Evolutionary conservation across 768 basidiomycete genomes (phyloP).

Genomic region (Sarcodon sp.): DNA sequence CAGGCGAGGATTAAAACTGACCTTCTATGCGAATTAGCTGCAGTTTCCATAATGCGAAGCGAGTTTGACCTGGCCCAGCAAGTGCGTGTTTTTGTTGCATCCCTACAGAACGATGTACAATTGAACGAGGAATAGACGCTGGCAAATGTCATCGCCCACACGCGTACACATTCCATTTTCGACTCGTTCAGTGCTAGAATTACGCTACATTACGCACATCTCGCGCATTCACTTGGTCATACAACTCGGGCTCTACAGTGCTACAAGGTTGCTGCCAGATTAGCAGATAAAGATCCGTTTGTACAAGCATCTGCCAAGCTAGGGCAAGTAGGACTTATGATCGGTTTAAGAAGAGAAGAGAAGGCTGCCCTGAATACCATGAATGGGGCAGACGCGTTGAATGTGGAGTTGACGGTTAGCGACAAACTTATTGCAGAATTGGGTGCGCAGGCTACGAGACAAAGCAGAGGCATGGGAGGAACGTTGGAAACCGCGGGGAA

Average conservation of each 20-base stretch:
- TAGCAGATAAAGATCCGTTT: constrained; percentile 27
- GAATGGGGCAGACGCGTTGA: constrained; percentile 6
- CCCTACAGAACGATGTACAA: background rate
- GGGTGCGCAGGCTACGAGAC: constrained; percentile 21
- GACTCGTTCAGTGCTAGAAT: constrained; percentile 44
- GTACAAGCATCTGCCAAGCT: constrained; percentile 35
- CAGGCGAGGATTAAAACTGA: constrained; percentile 60
- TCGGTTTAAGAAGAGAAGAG: constrained; percentile 24
- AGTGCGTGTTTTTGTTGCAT: constrained; percentile 20
- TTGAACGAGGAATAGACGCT: constrained; percentile 23
- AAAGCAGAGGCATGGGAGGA: constrained; percentile 37
- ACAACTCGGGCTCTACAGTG: constrained; percentile 40
- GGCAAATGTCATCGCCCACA: constrained; percentile 38
- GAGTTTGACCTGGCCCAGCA: constrained; percentile 54
- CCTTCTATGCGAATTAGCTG: constrained; percentile 54
- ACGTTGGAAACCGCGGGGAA: constrained; percentile 41
- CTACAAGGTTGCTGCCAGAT: constrained; percentile 47
- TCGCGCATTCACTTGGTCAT: constrained; percentile 54
- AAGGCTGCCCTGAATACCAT: constrained; percentile 9
- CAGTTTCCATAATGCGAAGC: constrained; percentile 53
- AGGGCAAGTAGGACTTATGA: constrained; percentile 35
- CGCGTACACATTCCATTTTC: constrained; percentile 47
- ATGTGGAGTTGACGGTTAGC: constrained; percentile 16
- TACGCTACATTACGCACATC: constrained; percentile 56
- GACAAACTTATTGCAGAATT: too few relatives aligned